A percentile compares a stretch with the other conserved stretches of the same genome.
These are phyloP conservation scores for Hemisphaericaspora nanyangensis DNA, from an alignment of 805 yeast genomes.

Conservation along the genomic window DNA sequence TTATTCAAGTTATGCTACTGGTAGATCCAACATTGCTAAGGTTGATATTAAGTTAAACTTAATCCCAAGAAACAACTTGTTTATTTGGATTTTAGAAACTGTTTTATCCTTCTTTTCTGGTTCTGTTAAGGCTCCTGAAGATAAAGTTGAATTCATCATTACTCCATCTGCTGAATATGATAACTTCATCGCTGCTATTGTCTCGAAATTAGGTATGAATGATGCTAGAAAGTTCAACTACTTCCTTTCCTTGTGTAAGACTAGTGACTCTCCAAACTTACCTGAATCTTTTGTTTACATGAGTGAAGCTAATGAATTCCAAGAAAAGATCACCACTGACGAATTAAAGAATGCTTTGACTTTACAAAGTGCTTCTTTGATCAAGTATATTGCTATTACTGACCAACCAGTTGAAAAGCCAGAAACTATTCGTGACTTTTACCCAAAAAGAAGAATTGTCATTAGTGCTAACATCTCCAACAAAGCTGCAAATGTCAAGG, in stretches of 20 bases:
- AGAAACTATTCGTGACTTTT: slow-evolving; percentile 48
- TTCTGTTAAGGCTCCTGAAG: slow-evolving; percentile 51
- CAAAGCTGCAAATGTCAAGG: slow-evolving; percentile 45
- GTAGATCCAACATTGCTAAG: slow-evolving; percentile 72
- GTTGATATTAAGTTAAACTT: slow-evolving; percentile 60
- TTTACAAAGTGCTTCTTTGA: slow-evolving; percentile 42
- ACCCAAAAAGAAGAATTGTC: slow-evolving; percentile 49
- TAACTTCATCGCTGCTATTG: slow-evolving; percentile 78
- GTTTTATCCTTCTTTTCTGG: slow-evolving; percentile 55
- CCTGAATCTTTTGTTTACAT: slow-evolving; percentile 79
- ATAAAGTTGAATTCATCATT: slow-evolving; percentile 60
- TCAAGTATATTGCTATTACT: slow-evolving; percentile 73
- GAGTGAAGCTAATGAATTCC: slow-evolving; percentile 85
- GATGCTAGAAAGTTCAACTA: slow-evolving; percentile 71
- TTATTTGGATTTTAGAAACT: slow-evolving; percentile 63
- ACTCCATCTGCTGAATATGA: slow-evolving; percentile 54
- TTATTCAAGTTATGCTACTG: slow-evolving; percentile 78
- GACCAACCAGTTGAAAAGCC: slow-evolving; percentile 83
- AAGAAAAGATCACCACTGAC: slow-evolving; percentile 54
- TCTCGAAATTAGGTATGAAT: slow-evolving; percentile 80
- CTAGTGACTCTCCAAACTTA: slow-evolving; percentile 65
- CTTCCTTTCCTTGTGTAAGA: slow-evolving; percentile 79
- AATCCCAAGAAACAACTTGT: slow-evolving; percentile 75
- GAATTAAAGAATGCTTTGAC: slow-evolving; percentile 37
- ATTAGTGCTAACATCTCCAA: slow-evolving; percentile 53